Conservation (phyloP, 352 stramenopile species). For the Pythium folliculosum region DNA sequence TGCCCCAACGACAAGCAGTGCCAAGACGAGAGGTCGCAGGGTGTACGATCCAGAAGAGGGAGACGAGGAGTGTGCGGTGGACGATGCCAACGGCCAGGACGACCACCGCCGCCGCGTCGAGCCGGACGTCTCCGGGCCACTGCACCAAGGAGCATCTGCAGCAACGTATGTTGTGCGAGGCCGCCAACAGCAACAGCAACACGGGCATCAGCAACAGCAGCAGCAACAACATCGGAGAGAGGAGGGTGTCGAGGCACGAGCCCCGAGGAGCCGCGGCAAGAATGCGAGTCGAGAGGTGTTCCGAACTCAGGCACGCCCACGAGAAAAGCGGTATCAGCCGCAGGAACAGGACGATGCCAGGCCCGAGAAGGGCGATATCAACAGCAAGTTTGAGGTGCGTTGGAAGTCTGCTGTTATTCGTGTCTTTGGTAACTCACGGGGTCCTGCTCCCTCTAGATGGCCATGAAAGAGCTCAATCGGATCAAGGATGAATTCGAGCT, state of each 20-base stretch:
- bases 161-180: constrained; percentile 7
- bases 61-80: constrained; percentile 10
- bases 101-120: background rate
- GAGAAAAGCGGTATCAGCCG: background rate
- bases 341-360: background rate
- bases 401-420: background rate
- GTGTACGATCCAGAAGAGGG: constrained; percentile 25
- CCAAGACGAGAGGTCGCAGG: background rate
- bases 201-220: background rate
- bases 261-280: background rate
- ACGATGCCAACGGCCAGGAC: background rate
- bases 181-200: constrained; percentile 1
- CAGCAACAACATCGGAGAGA: background rate
- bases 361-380: constrained; percentile 31
- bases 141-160: background rate
- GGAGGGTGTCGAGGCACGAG: background rate
- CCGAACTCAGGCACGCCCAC: background rate
- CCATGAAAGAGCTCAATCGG: constrained; percentile 50
- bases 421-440: background rate
- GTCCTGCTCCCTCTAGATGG: constrained; percentile 26
- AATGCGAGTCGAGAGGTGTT: background rate
- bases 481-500: constrained; percentile 45
- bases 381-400: constrained; percentile 50
- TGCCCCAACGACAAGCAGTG: background rate
- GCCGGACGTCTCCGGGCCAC: background rate